phyloP scores from a whole-genome alignment of 495 filamentous ascomycete species.

The Podospora pseudocomata region DNA sequence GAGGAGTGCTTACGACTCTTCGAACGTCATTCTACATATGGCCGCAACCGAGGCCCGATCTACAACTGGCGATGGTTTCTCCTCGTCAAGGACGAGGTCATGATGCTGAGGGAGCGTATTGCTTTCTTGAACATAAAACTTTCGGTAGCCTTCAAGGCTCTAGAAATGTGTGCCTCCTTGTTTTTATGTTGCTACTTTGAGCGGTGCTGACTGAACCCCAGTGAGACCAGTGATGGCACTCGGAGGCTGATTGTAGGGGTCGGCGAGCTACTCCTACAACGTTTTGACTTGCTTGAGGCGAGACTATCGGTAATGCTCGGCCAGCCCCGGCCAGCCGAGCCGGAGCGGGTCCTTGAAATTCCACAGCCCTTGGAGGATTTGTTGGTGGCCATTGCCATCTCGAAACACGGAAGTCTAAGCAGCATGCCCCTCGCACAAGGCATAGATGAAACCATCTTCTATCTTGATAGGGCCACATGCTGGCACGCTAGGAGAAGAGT shows the following conservation, averaged over 20 bases:
- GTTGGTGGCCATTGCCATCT: neutral
- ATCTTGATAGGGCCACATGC: conserved; percentile 21
- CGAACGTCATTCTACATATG: conserved; percentile 1
- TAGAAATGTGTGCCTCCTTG: conserved; percentile 12
- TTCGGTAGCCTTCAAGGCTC: conserved; percentile 1
- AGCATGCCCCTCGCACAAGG: conserved; percentile 15
- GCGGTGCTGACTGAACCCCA: neutral
- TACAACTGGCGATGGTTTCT: conserved; percentile 19
- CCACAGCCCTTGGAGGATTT: neutral
- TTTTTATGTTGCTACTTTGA: neutral
- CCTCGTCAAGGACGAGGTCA: conserved; percentile 19
- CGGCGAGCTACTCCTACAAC: neutral
- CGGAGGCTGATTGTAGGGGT: neutral
- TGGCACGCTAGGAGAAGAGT: conserved; percentile 6
- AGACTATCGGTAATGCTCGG: neutral
- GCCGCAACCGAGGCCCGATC: conserved; percentile 2
- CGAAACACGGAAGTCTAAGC: conserved; percentile 1
- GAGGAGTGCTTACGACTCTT: conserved; percentile 15
- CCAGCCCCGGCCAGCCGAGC: neutral
- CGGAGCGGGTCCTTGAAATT: neutral
- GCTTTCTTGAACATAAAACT: conserved; percentile 18
- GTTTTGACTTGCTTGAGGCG: neutral
- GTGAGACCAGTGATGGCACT: conserved; percentile 10
- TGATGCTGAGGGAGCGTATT: conserved; percentile 21
- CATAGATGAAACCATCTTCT: conserved; percentile 18